Evolutionary conservation across 768 basidiomycete genomes (phyloP), one percentile per base, ranked within the genome.

Genomic region (Macrolepiota albuminosa): DNA sequence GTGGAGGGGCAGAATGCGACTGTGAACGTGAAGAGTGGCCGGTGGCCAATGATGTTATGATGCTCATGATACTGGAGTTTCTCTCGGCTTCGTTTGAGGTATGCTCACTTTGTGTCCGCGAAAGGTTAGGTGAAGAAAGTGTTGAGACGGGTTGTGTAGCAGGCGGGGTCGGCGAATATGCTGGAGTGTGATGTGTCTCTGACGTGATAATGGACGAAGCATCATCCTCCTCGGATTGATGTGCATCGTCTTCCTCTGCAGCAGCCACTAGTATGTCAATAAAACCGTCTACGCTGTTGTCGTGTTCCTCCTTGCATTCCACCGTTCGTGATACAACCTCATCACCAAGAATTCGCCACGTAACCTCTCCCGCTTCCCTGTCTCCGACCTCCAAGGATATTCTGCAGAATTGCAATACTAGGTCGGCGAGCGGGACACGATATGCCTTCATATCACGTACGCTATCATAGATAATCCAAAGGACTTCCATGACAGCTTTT

Each of bases 401-500:
- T 34, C 62, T 63, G 45, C 75, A 73, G 50, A 82, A 81, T 47
- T 77, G 74, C 70, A 82, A 78, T 0, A 89, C 79, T 37, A 89
- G 70, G 54, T 83, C 77, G 0, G 77, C 80, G 21, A 84, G 70
- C 0, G 77, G 76, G 55, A 78, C 76, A 43, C 90, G 78, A 69
- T 91, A 89, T 11, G 74, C 72, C 36, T 78, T 81, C 76, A 91
- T 87, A 62, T 91, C 90, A 66, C 80, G 84, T 42, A 92, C 79
- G 34, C 81, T 82, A 14, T 85, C 82, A 64, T 88, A 89, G 2
- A 85, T 83, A 10, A 68, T 69, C 57, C 84, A 76, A 37, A 92
- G 73, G 2, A 81, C 75, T 21, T 80, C 75, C 76, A 90, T 81
- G 54, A 86, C 74, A 18, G 82, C 81, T 40, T 74, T 66, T 24